A percentile compares a stretch with the other conserved stretches of the same genome.
phyloP scores from a whole-genome alignment of 345 rosid species.

The Lenwebbia sp. region DNA sequence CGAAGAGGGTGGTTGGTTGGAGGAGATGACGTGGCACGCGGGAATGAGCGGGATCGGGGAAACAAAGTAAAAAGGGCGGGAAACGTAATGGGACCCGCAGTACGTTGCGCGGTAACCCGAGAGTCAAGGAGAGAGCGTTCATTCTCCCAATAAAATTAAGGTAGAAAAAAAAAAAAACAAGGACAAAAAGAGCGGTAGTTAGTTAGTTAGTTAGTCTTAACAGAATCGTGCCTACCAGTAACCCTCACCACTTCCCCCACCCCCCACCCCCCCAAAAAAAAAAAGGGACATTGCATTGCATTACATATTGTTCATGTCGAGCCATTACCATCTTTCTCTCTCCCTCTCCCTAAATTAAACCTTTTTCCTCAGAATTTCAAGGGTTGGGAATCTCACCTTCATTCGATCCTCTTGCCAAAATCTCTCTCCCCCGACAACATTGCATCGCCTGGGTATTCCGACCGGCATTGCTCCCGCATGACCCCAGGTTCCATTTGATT shows the following conservation, averaged over 20 bases:
- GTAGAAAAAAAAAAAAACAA: not conserved
- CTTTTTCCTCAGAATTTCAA: not conserved
- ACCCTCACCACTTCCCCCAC: not conserved
- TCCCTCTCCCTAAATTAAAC: not conserved
- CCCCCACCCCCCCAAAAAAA: no score
- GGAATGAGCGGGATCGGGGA: not conserved
- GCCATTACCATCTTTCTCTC: not conserved
- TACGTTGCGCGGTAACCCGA: constrained; percentile 58
- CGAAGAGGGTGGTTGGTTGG: no score
- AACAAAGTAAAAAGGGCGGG: not conserved
- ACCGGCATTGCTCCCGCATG: not conserved
- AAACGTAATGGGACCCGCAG: not conserved
- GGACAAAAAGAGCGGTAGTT: not conserved
- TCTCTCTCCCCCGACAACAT: not conserved
- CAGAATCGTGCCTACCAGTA: constrained; percentile 14
- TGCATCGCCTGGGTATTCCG: not conserved
- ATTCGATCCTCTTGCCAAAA: not conserved
- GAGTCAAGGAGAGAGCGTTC: constrained; percentile 14
- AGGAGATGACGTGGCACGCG: not conserved
- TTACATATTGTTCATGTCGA: not conserved
- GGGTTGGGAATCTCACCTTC: not conserved
- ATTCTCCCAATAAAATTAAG: not conserved
- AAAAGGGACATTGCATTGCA: not conserved
- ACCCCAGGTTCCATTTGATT: not conserved
- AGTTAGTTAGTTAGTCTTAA: constrained; percentile 6